Conservation (phyloP, 176 grass and related monocot genomes). For the Cymbopogon citratus region DNA sequence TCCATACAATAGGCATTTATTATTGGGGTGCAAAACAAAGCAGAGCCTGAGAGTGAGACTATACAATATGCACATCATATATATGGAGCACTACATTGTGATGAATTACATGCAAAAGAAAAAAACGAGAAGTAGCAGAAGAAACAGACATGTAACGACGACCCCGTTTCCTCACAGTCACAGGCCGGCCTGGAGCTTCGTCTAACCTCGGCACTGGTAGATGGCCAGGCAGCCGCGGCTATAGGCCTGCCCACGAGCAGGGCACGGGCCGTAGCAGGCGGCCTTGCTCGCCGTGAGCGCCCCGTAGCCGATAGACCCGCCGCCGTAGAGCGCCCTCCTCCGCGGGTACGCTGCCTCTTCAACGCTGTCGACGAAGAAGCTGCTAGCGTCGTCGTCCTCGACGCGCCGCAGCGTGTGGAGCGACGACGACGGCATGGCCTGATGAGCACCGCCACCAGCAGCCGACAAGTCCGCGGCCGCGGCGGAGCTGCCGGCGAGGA, state of each 20-base stretch:
- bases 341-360: not conserved
- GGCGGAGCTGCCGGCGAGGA: not conserved
- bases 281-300: not conserved
- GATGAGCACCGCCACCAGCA: too few species aligned
- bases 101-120: not conserved
- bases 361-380: not conserved
- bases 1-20: too few species aligned
- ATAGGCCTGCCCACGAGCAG: not conserved
- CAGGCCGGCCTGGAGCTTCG: not conserved
- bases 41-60: too few species aligned
- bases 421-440: not conserved
- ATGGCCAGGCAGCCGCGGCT: slow-evolving; percentile 5
- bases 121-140: not conserved
- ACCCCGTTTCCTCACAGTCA: too few species aligned
- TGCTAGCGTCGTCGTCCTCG: not conserved
- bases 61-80: not conserved
- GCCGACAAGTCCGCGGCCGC: not conserved
- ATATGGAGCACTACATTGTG: not conserved
- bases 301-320: not conserved
- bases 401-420: not conserved
- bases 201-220: slow-evolving; percentile 8
- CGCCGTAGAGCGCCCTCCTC: not conserved
- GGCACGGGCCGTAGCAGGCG: not conserved
- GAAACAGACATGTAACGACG: not conserved
- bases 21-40: too few species aligned